A percentile compares a stretch with the other conserved stretches of the same genome.
These are phyloP conservation scores for Lentinula novae-zelandiae DNA, from an alignment of 1,284 basidiomycete species.

Conservation along the genomic window DNA sequence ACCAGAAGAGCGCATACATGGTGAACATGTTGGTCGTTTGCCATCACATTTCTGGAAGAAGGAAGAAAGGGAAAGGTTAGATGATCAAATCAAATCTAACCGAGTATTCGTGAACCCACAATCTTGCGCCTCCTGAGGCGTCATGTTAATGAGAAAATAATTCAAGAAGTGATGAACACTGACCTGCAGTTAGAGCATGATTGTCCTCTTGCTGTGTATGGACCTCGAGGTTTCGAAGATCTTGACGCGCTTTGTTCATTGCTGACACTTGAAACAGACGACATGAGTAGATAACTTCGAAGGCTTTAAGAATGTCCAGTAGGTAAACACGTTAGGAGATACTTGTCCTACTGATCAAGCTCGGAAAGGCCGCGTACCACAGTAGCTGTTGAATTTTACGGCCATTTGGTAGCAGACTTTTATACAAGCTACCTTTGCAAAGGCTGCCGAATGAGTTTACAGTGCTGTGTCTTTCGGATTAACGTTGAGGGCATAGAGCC, in stretches of 20 bases:
- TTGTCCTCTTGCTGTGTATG: neutral
- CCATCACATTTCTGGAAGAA: constrained; percentile 10
- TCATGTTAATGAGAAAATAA: neutral
- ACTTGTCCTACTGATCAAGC: neutral
- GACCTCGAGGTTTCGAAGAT: neutral
- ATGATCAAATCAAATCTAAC: neutral
- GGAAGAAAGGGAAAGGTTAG: neutral
- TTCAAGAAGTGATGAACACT: neutral
- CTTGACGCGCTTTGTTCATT: neutral
- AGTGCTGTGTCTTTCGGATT: neutral
- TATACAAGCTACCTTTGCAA: neutral
- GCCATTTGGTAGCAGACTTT: neutral
- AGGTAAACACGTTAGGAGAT: neutral
- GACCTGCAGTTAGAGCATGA: constrained; percentile 16
- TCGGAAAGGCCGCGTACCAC: neutral
- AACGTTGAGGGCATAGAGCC: neutral
- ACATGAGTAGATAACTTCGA: neutral
- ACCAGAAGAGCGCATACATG: neutral
- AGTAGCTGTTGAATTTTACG: neutral
- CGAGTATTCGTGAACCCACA: neutral
- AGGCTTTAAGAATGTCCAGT: neutral
- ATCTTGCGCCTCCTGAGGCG: constrained; percentile 8
- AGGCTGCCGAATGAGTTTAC: neutral
- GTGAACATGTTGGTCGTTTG: constrained; percentile 4
- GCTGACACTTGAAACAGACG: neutral